Percentiles rank a stretch among this genome's conserved stretches.
Evolutionary conservation across 2,329 filamentous ascomycete genomes (phyloP).

Genomic region (Pseudocercospora vitis): DNA sequence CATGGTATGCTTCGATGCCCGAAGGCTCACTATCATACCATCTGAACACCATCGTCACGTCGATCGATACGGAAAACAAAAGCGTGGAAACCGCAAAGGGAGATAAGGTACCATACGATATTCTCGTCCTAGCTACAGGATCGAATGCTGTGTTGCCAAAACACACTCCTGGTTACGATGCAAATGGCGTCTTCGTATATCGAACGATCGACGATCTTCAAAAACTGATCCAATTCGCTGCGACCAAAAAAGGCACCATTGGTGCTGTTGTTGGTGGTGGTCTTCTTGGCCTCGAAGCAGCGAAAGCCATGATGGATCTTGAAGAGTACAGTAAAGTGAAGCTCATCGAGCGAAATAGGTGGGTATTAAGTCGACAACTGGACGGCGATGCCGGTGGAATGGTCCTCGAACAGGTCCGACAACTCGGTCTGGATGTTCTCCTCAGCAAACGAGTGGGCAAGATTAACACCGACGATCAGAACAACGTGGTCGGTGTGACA

Average conservation of each 20-base stretch:
- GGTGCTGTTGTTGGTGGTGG: constrained; percentile 83
- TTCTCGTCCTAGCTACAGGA: constrained; percentile 80
- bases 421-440: constrained; percentile 77
- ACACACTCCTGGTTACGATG: constrained; percentile 74
- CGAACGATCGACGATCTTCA: constrained; percentile 80
- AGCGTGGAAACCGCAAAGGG: constrained; percentile 69
- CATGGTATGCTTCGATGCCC: constrained; percentile 72
- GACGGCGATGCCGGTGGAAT: constrained; percentile 77
- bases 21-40: constrained; percentile 71
- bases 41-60: constrained; percentile 71
- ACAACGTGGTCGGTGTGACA: constrained; percentile 68
- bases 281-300: constrained; percentile 80
- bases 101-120: constrained; percentile 70
- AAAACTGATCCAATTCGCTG: constrained; percentile 71
- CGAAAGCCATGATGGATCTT: constrained; percentile 88
- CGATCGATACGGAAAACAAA: constrained; percentile 64
- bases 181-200: constrained; percentile 84
- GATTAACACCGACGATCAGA: constrained; percentile 67
- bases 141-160: constrained; percentile 75
- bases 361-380: constrained; percentile 79
- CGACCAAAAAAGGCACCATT: constrained; percentile 63
- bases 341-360: constrained; percentile 77
- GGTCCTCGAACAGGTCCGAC: constrained; percentile 76
- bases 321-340: constrained; percentile 71
- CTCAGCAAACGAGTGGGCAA: constrained; percentile 72